phyloP scores from a whole-genome alignment of 306 rosid genomes.

The peach (Prunus persica) region Prunus_persica_NCBIv2 NC_034010.1:26239501-26240000 shows the following conservation, averaged over 20 bases:
- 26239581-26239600: constrained; percentile 88
- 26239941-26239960: constrained; percentile 56
- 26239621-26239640: constrained; percentile 45
- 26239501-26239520: constrained; percentile 50
- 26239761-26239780: neutral
- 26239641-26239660: constrained; percentile 56
- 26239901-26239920: constrained; percentile 48
- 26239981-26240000: constrained; percentile 47
- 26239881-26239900: constrained; percentile 41
- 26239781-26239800: neutral
- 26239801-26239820: neutral
- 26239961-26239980: constrained; percentile 56
- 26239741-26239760: constrained; percentile 47
- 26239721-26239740: constrained; percentile 81
- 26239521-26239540: constrained; percentile 54
- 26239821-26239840: neutral
- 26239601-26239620: constrained; percentile 42
- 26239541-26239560: constrained; percentile 58
- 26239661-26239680: constrained; percentile 37
- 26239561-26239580: constrained; percentile 60
- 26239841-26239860: constrained; percentile 42
- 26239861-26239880: constrained; percentile 56
- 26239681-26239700: constrained; percentile 40
- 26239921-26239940: constrained; percentile 48
- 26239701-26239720: constrained; percentile 65